phyloP scores from a whole-genome alignment of 768 basidiomycete genomes.

The Amanita polypyramis region DNA sequence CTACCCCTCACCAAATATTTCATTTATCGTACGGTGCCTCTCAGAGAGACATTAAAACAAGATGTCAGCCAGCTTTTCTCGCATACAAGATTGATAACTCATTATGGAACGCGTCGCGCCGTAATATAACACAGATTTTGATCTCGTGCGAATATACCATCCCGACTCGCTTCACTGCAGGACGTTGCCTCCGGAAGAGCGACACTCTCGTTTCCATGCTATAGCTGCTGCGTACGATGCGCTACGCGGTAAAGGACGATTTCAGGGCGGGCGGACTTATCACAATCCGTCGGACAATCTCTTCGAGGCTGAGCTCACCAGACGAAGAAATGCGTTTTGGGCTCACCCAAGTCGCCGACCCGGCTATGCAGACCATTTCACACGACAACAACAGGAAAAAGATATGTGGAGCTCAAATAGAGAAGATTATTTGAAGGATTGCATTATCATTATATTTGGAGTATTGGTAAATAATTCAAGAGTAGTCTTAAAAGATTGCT shows the following conservation, averaged over 20 bases:
- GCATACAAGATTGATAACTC: not conserved
- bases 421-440: slow-evolving; percentile 42
- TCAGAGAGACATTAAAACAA: slow-evolving; percentile 50
- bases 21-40: slow-evolving; percentile 47
- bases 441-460: slow-evolving; percentile 35
- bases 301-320: slow-evolving; percentile 40
- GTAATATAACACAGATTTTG: slow-evolving; percentile 43
- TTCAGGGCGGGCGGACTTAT: not conserved
- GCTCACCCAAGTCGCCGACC: slow-evolving; percentile 20
- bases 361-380: slow-evolving; percentile 9
- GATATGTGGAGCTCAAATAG: slow-evolving; percentile 21
- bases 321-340: slow-evolving; percentile 32
- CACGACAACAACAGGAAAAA: slow-evolving; percentile 9
- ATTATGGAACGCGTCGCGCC: not conserved
- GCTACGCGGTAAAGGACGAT: slow-evolving; percentile 29
- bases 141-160: slow-evolving; percentile 62
- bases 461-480: slow-evolving; percentile 30
- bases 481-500: not conserved
- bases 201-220: slow-evolving; percentile 53
- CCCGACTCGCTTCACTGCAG: slow-evolving; percentile 49
- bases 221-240: slow-evolving; percentile 56
- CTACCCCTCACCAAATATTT: slow-evolving; percentile 66
- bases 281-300: slow-evolving; percentile 19
- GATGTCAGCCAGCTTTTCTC: slow-evolving; percentile 37
- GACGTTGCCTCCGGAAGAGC: slow-evolving; percentile 28